A percentile compares a stretch with the other conserved stretches of the same genome.
phyloP scores from a whole-genome alignment of 305 asterid genomes.

The Solanum hybrid region DNA sequence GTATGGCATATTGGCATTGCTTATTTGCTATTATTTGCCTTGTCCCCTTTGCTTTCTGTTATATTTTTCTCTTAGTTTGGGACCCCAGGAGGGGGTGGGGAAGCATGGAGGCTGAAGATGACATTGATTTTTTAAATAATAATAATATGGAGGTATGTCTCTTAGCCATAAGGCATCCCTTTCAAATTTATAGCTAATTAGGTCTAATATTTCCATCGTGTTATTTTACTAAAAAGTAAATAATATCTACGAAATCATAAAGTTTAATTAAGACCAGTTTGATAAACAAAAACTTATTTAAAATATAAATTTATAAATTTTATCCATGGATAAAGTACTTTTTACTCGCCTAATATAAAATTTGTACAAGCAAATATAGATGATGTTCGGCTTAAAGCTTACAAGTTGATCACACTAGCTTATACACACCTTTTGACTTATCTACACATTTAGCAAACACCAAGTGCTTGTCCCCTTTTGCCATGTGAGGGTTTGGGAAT shows the following conservation, averaged over 20 bases:
- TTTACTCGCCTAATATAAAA: not conserved
- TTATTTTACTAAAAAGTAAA: not conserved
- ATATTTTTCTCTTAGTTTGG: not conserved
- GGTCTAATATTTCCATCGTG: not conserved
- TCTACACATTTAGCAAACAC: not conserved
- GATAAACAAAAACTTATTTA: not conserved
- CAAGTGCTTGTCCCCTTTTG: not conserved
- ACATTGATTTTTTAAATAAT: not conserved
- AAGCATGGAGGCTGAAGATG: not conserved
- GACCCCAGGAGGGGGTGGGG: not conserved
- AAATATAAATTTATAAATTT: not conserved
- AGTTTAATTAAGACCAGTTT: not conserved
- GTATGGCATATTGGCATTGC: not conserved
- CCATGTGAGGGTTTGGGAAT: not conserved
- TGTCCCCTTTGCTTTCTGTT: conserved; percentile 5
- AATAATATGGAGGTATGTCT: not conserved
- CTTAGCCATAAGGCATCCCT: not conserved
- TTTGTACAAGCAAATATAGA: not conserved
- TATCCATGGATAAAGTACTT: not conserved
- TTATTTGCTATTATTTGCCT: conserved; percentile 9
- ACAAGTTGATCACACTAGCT: not conserved
- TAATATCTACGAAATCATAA: not conserved
- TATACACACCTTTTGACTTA: not conserved
- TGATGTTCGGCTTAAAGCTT: not conserved
- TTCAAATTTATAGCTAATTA: not conserved